These are phyloP conservation scores for Zygosaccharomyces pseudobailii DNA, from an alignment of 1,139 yeast genomes.

Conservation along the genomic window DNA sequence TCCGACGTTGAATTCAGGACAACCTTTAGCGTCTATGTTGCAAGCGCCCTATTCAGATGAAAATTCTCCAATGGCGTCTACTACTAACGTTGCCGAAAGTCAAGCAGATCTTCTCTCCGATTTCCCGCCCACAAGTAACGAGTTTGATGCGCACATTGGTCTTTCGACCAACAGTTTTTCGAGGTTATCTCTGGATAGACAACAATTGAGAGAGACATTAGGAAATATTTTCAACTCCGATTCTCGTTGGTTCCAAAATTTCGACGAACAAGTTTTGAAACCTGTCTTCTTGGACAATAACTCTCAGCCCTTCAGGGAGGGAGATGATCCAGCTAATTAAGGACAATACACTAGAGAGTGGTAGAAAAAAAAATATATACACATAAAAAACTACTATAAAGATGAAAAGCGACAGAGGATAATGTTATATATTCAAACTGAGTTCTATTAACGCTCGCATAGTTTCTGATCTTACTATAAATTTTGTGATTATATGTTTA, in stretches of 20 bases:
- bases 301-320: constrained; percentile 8
- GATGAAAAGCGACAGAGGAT: neutral
- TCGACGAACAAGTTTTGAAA: constrained; percentile 92
- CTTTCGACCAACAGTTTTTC: constrained; percentile 4
- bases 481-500: too few species aligned
- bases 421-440: too few species aligned
- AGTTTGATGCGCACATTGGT: neutral
- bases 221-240: constrained; percentile 53
- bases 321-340: constrained; percentile 5
- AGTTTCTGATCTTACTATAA: too few species aligned
- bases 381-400: neutral
- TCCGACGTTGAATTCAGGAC: neutral
- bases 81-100: constrained; percentile 8
- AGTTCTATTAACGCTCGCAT: too few species aligned
- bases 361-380: neutral
- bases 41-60: constrained; percentile 28
- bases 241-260: constrained; percentile 86
- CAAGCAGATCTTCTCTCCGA: constrained; percentile 7
- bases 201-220: constrained; percentile 25
- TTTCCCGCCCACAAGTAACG: constrained; percentile 12
- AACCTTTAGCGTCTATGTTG: constrained; percentile 6
- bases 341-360: neutral
- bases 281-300: constrained; percentile 79
- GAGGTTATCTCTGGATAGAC: constrained; percentile 20
- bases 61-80: constrained; percentile 13